phyloP scores from a whole-genome alignment of 495 filamentous ascomycete species.

The Neurospora sp. region DNA sequence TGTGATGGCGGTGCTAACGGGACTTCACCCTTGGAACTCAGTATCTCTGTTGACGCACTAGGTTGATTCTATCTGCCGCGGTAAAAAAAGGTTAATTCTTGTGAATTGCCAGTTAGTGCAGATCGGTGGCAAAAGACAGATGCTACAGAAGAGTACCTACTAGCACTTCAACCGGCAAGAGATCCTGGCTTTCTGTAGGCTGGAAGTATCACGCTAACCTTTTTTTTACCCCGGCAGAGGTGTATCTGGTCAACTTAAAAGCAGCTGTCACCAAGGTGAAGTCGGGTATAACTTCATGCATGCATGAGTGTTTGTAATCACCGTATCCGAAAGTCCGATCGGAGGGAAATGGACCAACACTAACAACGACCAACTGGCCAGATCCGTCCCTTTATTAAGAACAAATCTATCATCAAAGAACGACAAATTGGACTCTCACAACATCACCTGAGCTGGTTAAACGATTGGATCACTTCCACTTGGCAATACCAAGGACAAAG shows the following conservation, averaged over 20 bases:
- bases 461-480: background rate
- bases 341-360: background rate
- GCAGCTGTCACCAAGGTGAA: background rate
- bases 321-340: background rate
- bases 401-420: background rate
- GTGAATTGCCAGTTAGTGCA: too few species aligned
- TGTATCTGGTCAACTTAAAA: background rate
- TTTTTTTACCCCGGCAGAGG: too few species aligned
- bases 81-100: too few species aligned
- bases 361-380: background rate
- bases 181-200: too few species aligned
- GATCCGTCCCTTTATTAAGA: background rate
- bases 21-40: background rate
- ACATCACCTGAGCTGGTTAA: background rate
- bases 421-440: background rate
- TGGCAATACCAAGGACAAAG: background rate
- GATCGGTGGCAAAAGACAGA: too few species aligned
- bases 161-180: too few species aligned
- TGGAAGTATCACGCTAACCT: too few species aligned
- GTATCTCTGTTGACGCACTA: background rate
- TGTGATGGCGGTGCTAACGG: background rate
- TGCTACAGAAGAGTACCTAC: too few species aligned
- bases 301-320: background rate
- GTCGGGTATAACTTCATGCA: background rate
- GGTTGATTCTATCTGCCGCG: background rate